Evolutionary conservation across 2,329 filamentous ascomycete species (phyloP).

Genomic region (Arthrobotrys musiformis): DNA sequence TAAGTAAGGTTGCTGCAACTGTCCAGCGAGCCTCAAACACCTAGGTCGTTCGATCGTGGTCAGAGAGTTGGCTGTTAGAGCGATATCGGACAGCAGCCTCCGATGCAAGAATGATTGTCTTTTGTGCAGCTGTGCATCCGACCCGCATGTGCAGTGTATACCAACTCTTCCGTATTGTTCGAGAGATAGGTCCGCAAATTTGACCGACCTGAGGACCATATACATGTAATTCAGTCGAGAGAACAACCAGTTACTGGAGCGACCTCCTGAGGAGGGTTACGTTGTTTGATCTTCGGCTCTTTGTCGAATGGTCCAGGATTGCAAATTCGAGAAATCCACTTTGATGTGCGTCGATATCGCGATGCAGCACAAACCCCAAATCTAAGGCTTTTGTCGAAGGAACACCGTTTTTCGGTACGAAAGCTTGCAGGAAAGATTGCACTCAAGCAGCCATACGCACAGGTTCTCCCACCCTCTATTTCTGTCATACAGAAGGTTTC

Average conservation of each 20-base stretch:
- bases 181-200: background rate
- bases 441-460: background rate
- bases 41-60: background rate
- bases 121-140: background rate
- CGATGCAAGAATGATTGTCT: constrained; percentile 5
- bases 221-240: too few relatives aligned
- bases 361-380: background rate
- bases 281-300: background rate
- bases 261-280: too few relatives aligned
- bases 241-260: background rate
- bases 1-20: background rate
- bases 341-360: background rate
- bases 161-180: background rate
- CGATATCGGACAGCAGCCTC: constrained; percentile 20
- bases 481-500: background rate
- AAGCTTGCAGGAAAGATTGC: constrained; percentile 11
- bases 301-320: background rate
- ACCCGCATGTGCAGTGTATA: background rate
- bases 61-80: background rate
- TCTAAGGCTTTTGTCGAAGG: background rate
- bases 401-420: background rate
- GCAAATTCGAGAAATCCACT: background rate
- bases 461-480: constrained; percentile 20
- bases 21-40: background rate
- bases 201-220: too few relatives aligned